Conservation (phyloP, 805 yeast genomes). For the Cyberlindnera veronae region DNA sequence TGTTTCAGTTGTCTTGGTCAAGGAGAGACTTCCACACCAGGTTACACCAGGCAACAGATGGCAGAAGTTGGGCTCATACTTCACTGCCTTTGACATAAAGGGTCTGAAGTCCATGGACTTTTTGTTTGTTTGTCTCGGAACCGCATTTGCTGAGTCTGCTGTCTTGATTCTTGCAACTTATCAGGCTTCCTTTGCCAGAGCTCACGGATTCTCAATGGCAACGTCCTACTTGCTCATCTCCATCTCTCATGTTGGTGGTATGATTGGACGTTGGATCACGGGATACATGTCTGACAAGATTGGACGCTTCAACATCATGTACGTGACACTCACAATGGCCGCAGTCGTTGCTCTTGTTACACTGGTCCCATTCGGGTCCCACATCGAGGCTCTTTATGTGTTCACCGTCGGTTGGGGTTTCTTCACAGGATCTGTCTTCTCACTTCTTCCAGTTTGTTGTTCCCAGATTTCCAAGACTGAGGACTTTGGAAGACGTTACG, state of each 20-base stretch:
- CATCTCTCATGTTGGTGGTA: conserved; percentile 38
- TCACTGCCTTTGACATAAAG: conserved; percentile 30
- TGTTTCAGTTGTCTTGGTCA: conserved; percentile 33
- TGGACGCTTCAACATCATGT: conserved; percentile 55
- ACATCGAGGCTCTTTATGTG: conserved; percentile 34
- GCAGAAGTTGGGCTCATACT: conserved; percentile 27
- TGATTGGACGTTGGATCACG: conserved; percentile 42
- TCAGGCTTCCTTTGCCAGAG: conserved; percentile 47
- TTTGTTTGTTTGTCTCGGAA: conserved; percentile 39
- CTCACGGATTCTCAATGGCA: conserved; percentile 38
- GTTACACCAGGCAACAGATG: conserved; percentile 24
- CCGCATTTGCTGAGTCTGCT: conserved; percentile 45
- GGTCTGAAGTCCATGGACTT: conserved; percentile 44
- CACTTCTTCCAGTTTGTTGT: conserved; percentile 55
- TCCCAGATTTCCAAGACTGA: conserved; percentile 54
- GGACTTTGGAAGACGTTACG: conserved; percentile 51
- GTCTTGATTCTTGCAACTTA: conserved; percentile 45
- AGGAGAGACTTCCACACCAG: conserved; percentile 38
- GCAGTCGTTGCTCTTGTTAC: conserved; percentile 32
- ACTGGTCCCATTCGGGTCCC: conserved; percentile 38
- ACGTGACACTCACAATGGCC: conserved; percentile 30
- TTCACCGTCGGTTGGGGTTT: conserved; percentile 51
- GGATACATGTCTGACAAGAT: conserved; percentile 39
- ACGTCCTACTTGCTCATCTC: conserved; percentile 45
- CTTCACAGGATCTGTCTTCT: conserved; percentile 50